phyloP scores from a whole-genome alignment of 2,329 filamentous ascomycete species.

The Aureobasidium musti region DNA sequence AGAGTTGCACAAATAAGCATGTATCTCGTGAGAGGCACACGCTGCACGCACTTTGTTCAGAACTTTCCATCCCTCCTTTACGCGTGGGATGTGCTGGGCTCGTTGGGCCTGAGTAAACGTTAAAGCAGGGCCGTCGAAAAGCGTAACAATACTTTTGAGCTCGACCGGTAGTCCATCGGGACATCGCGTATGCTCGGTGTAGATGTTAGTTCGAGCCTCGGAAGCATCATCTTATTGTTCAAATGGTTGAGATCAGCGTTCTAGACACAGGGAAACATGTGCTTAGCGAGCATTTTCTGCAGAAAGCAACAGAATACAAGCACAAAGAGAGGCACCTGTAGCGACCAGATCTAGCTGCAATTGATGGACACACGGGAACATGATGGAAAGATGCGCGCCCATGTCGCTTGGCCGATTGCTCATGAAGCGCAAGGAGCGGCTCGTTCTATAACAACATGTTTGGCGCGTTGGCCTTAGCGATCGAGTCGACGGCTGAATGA shows the following conservation, averaged over 20 bases:
- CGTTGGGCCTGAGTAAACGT: not conserved
- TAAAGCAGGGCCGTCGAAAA: not conserved
- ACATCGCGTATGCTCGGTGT: not conserved
- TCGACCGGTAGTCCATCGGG: not conserved
- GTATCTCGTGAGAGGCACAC: conserved; percentile 11
- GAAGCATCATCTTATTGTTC: too few relatives aligned
- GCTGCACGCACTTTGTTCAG: conserved; percentile 2
- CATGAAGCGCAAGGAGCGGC: not conserved
- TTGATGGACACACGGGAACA: not conserved
- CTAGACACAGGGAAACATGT: not conserved
- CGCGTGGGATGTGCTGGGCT: not conserved
- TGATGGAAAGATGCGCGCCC: conserved; percentile 1
- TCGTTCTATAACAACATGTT: not conserved
- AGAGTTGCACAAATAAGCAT: conserved; percentile 16
- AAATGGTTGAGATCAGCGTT: not conserved
- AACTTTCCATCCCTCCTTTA: conserved; percentile 23
- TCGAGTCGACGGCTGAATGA: not conserved
- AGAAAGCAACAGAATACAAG: not conserved
- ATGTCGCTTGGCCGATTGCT: not conserved
- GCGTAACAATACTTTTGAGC: not conserved
- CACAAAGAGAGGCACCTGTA: conserved; percentile 2
- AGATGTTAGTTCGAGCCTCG: not conserved
- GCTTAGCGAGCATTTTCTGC: not conserved
- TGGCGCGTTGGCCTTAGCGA: not conserved
- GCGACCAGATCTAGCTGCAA: not conserved